These are phyloP conservation scores for Copromyces sp. DNA, from an alignment of 495 filamentous ascomycete genomes.

Conservation along the genomic window DNA sequence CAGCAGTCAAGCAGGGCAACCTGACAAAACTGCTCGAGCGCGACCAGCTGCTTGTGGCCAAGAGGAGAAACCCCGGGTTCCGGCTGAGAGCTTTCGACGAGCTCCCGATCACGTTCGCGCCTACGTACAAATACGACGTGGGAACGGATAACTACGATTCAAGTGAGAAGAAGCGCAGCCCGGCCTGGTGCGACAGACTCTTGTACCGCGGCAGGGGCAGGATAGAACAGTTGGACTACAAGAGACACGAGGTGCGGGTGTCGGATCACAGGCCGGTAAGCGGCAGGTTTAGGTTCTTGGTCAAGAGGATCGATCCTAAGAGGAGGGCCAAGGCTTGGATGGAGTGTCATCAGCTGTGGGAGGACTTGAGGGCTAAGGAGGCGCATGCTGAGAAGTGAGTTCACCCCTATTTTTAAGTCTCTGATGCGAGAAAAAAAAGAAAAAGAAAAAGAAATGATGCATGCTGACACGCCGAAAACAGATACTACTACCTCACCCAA, in stretches of 20 bases:
- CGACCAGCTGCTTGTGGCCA: slow-evolving; percentile 81
- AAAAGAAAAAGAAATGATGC: background rate
- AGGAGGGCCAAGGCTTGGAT: slow-evolving; percentile 58
- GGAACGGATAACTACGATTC: slow-evolving; percentile 89
- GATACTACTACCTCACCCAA: slow-evolving; percentile 34
- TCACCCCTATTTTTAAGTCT: background rate
- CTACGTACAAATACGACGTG: slow-evolving; percentile 98
- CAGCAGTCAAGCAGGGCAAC: slow-evolving; percentile 67
- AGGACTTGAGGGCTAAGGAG: slow-evolving; percentile 57
- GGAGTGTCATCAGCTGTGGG: slow-evolving; percentile 59
- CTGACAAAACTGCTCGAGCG: slow-evolving; percentile 85
- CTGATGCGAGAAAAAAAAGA: background rate
- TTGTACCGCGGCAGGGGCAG: slow-evolving; percentile 65
- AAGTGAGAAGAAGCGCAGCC: slow-evolving; percentile 88
- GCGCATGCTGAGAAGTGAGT: slow-evolving; percentile 44
- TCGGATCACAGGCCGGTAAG: slow-evolving; percentile 92
- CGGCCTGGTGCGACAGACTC: slow-evolving; percentile 93
- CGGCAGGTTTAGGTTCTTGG: slow-evolving; percentile 64
- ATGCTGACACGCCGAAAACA: slow-evolving; percentile 14
- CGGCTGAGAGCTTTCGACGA: slow-evolving; percentile 79
- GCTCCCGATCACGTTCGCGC: slow-evolving; percentile 76
- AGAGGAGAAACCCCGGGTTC: slow-evolving; percentile 81
- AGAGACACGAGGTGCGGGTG: slow-evolving; percentile 75
- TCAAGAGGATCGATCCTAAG: slow-evolving; percentile 66
- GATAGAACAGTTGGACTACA: slow-evolving; percentile 80